Base-by-base conservation (phyloP, 352 stramenopile genomes). In the Phytophthora sp. region DNA sequence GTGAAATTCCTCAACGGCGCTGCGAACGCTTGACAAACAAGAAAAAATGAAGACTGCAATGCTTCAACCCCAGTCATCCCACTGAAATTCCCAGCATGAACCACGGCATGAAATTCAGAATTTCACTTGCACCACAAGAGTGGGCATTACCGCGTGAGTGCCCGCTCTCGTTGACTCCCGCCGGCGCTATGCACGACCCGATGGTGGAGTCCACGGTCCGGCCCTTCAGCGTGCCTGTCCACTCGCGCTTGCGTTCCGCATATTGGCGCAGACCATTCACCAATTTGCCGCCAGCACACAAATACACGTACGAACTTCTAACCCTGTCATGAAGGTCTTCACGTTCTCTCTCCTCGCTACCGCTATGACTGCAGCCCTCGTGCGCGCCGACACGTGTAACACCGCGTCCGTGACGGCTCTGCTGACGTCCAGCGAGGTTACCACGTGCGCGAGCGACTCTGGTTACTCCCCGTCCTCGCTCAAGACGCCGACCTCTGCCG, bases 391-490 rank as follows among this genome's bases (percentile, higher is more conserved):
- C 18, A 64, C 57, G 7, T 81, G 73, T 51, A 70, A 79, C 13
- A 41, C 63, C 4, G 29, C 56, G 4, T 56, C 57, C 26, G 46
- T 81, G 31, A 51, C 70, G 24, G 47, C 66, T 15, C 44, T 74
- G 13, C 35, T 72, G 15, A 45, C 39, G 7, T 56, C 60, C 23
- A 9, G 11, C 21, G 51, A 74, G 29, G 62, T 65, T 7, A 23
- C 50, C 12, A 29, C 61, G 58, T 81, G 73, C 58, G 51, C 73
- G 2, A 53, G 47, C 7, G 63, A 68, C 45, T 78, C 73, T 30
- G 70, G 69, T 23, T 81, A 76, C 73, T 57, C 44, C 6, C 69
- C 73, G 54, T 54, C 69, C 31, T 64, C 62, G 31, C 66, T 71
- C 11, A 4, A 38, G 33, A 66, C 60, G 11, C 73, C 73, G 8